These are phyloP conservation scores for Cladosporium velox DNA, from an alignment of 2,329 filamentous ascomycete genomes.

Conservation along the genomic window DNA sequence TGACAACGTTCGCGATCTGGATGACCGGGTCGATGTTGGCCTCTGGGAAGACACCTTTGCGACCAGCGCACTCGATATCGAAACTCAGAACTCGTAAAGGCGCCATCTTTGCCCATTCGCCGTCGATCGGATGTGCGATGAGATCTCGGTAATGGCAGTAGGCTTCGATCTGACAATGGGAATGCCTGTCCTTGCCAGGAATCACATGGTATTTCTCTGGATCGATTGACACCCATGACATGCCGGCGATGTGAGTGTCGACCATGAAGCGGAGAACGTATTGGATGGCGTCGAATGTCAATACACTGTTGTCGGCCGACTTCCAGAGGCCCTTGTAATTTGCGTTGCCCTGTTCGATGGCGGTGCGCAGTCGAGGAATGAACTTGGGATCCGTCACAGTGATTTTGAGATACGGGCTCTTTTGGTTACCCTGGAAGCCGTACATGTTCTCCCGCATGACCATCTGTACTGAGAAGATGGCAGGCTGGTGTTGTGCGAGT, in stretches of 20 bases:
- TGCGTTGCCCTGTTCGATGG: conserved; percentile 72
- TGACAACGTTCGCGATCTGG: conserved; percentile 96
- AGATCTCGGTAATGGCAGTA: conserved; percentile 79
- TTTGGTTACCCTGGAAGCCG: conserved; percentile 89
- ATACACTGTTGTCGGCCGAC: conserved; percentile 66
- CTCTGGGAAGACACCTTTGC: conserved; percentile 96
- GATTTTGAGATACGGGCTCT: conserved; percentile 90
- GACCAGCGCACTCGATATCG: conserved; percentile 97
- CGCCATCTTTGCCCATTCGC: conserved; percentile 98
- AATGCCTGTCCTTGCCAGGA: conserved; percentile 67
- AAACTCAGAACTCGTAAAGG: conserved; percentile 91
- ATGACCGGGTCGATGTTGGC: conserved; percentile 91
- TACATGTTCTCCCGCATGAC: conserved; percentile 88
- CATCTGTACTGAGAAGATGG: conserved; percentile 79
- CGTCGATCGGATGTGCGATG: conserved; percentile 82
- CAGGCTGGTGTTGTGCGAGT: conserved; percentile 70
- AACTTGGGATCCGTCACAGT: conserved; percentile 86
- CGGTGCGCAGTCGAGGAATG: conserved; percentile 72
- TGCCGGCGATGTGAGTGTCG: conserved; percentile 89
- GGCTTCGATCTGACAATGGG: conserved; percentile 96
- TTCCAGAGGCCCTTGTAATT: conserved; percentile 95
- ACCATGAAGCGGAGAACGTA: conserved; percentile 98
- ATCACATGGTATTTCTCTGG: conserved; percentile 72
- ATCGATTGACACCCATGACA: conserved; percentile 95
- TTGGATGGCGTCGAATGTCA: conserved; percentile 95